A percentile compares a stretch with the other conserved stretches of the same genome.
These are phyloP conservation scores for Leccinum subgranulosum DNA, from an alignment of 768 basidiomycete genomes.

Conservation along the genomic window DNA sequence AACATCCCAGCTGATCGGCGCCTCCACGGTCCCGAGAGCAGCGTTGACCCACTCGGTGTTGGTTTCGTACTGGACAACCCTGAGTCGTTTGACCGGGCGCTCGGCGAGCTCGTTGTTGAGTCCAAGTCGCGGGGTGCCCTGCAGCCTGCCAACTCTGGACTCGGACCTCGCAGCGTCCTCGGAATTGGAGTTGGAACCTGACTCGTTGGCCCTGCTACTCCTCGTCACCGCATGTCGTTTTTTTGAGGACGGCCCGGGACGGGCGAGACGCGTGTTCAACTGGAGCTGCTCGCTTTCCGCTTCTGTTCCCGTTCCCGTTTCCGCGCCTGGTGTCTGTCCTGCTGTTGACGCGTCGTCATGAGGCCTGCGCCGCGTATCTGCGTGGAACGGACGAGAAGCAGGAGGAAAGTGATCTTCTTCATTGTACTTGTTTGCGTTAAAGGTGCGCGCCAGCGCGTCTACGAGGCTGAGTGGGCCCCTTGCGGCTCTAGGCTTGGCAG, in stretches of 20 bases:
- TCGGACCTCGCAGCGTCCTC: not conserved
- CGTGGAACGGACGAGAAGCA: not conserved
- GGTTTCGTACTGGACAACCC: conserved; percentile 20
- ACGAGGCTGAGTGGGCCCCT: conserved; percentile 14
- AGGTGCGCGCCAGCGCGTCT: conserved; percentile 24
- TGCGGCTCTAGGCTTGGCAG: not conserved
- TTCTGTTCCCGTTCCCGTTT: conserved; percentile 21
- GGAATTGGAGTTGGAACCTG: conserved; percentile 12
- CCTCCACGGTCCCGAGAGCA: conserved; percentile 22
- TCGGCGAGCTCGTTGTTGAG: not conserved
- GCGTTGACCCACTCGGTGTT: conserved; percentile 17
- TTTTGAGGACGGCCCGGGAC: not conserved
- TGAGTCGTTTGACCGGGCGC: conserved; percentile 18
- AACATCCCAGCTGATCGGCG: conserved; percentile 18
- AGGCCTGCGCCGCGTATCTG: not conserved
- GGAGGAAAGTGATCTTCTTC: not conserved
- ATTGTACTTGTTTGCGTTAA: conserved; percentile 24
- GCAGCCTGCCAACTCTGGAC: not conserved
- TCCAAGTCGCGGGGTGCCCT: not conserved
- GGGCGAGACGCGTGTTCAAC: conserved; percentile 1
- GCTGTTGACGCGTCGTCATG: not conserved
- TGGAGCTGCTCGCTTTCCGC: conserved; percentile 17
- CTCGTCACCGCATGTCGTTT: not conserved
- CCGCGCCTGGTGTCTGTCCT: conserved; percentile 15
- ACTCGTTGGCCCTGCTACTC: not conserved